Evolutionary conservation across 176 grass and related monocot species (phyloP), one percentile per base, ranked within the genome.

Genomic region (Oryza officinalis): DNA sequence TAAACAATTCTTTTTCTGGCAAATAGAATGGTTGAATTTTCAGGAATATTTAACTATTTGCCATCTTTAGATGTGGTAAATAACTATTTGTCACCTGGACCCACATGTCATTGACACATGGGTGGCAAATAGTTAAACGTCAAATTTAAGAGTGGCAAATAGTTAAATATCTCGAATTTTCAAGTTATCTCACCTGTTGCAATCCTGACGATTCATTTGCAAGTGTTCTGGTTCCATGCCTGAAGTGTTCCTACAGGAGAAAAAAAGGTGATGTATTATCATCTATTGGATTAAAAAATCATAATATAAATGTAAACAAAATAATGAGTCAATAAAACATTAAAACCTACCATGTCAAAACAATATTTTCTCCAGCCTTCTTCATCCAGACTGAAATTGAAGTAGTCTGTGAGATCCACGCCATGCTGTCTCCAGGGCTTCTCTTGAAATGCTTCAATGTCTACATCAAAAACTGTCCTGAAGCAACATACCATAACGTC

Each of bases 291-390:
- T 71, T 38, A 28, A 22, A 13, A 82, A 38, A 20, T 66, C 60
- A 52, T 60, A 65, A 28, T 65, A 71, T 2, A 70, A 40, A 79
- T 13, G 31, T 63, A 10, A 61, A 76, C 43, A 85, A 6, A 64
- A 85, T 14, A 73, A 25, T 10, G 83, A 31, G 38, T 79, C 20
- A 69, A 28, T 13, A 86, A n/a, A 30, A 69, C 46, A 33, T 1
- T 49, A 79, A 77, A 77, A 23, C 31, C 35, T 94, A 97, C 94
- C 89, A 97, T 68, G 75, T 17, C 41, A 32, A 68, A 52, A 80
- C 92, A 94, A 83, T 93, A 96, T 71, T 57, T 94, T 94, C 72
- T 92, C 94, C 94, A 94, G 77, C 94, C 73, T 76, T 94, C 89
- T 85, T 97, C 92, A 92, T 92, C 86, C 31, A 97, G 65, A 45